Base-by-base conservation (phyloP, 2,329 filamentous ascomycete genomes). In the Parascedosporium putredinis region DNA sequence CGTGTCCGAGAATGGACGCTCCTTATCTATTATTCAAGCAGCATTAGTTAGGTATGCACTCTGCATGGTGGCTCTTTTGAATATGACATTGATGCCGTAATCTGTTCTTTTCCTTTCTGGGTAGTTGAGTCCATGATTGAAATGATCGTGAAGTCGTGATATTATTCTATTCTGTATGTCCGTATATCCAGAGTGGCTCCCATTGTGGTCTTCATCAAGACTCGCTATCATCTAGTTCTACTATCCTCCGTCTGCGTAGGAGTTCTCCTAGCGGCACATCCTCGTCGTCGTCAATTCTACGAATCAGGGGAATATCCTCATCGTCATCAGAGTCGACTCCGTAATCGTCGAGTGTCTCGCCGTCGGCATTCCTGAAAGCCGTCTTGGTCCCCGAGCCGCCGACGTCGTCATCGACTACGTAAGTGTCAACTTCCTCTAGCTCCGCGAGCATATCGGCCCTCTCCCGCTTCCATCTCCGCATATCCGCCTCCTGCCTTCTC, bases 341-440 rank as follows among this genome's bases (percentile, higher is more conserved):
- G 59, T 83, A 93, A 58, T 93, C 87, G 38, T 76, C 72, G 46
- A 93, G 65, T 29, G 79, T 71, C 59, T 91, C 85, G 1, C 86
- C 87, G 48, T 91, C 86, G 0, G 78, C 73, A 56, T 90, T 91
- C 0, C 74, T 79, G 86, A 86, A 93, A 4, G 69, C 75, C 38
- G 74, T 73, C 58, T 56, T 55, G 3, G 56, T 56, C 55, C 55
- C n/a, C n/a, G n/a, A n/a, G n/a, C n/a, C 49, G 9, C 58, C 59
- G 3, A 59, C 57, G 2, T 78, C 75, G 0, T 69, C 70, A 4
- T 57, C 59, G 3, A 55, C 55, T 5, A 80, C 76, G 1, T 70
- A 69, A 3, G 78, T 75, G 51, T 80, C 73, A 55, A 77, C 74
- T 2, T 80, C 74, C 2, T 80, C 79, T 57, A 53, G 52, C 31